These are phyloP conservation scores for Byssothecium circinans DNA, from an alignment of 2,329 filamentous ascomycete genomes.

Conservation along the genomic window DNA sequence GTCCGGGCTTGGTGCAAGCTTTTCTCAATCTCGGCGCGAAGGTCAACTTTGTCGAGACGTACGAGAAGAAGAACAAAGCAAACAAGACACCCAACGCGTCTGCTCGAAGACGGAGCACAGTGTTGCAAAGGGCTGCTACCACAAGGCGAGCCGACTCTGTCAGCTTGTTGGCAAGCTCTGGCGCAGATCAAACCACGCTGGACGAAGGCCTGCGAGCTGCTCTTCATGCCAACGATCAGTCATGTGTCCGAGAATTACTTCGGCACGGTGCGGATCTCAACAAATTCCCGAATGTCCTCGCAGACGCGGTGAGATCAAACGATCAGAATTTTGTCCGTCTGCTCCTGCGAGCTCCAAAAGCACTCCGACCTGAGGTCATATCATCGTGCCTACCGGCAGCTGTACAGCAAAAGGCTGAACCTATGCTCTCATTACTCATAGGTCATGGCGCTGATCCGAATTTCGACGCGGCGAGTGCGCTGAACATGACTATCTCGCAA, in stretches of 20 bases:
- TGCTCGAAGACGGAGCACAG: conserved; percentile 37
- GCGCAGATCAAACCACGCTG: conserved; percentile 39
- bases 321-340: conserved; percentile 34
- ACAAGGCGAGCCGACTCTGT: conserved; percentile 34
- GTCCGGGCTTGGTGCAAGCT: conserved; percentile 36
- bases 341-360: conserved; percentile 37
- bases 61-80: conserved; percentile 23
- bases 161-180: conserved; percentile 35
- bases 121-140: conserved; percentile 39
- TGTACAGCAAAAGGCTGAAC: conserved; percentile 35
- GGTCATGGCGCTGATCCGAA: conserved; percentile 41
- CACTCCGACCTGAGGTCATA: conserved; percentile 31
- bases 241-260: conserved; percentile 37
- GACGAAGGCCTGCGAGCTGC: conserved; percentile 39
- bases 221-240: conserved; percentile 33
- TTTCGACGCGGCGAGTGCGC: conserved; percentile 35
- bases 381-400: conserved; percentile 37
- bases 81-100: conserved; percentile 22
- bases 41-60: conserved; percentile 32
- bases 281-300: conserved; percentile 34
- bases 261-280: conserved; percentile 39
- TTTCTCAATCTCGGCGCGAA: conserved; percentile 39
- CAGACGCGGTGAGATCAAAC: conserved; percentile 33
- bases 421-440: conserved; percentile 32
- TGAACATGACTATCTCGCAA: conserved; percentile 35